phyloP scores from a whole-genome alignment of 2,329 filamentous ascomycete species.

The Onygenales sp. region DNA sequence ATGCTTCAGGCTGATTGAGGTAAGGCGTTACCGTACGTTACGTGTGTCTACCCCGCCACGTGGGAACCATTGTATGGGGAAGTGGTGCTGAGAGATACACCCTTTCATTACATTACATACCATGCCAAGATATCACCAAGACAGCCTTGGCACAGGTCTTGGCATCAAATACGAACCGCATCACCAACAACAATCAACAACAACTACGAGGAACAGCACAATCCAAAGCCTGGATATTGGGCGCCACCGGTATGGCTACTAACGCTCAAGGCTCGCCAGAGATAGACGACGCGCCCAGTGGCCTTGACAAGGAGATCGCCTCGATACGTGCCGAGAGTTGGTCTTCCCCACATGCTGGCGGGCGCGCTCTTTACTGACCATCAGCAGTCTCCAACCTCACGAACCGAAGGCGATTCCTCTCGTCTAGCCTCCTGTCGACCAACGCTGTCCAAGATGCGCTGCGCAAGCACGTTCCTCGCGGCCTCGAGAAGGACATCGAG shows the following conservation, averaged over 20 bases:
- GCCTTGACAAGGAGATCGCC: conserved; percentile 33
- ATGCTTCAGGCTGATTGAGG: no score
- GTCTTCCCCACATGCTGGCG: conserved; percentile 6
- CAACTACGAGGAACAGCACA: no score
- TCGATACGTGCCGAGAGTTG: conserved; percentile 33
- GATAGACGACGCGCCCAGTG: neutral
- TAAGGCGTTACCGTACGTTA: no score
- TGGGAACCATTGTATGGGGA: no score
- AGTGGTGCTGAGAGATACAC: no score
- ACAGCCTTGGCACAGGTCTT: neutral
- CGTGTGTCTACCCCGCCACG: no score
- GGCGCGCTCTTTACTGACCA: conserved; percentile 5
- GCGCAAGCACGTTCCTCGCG: conserved; percentile 5
- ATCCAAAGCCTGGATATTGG: neutral
- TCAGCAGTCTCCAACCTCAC: conserved; percentile 29
- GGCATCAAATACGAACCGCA: neutral
- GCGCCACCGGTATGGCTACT: neutral
- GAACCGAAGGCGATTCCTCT: conserved; percentile 28
- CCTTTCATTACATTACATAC: neutral
- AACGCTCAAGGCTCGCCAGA: neutral
- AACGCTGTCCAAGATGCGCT: conserved; percentile 25
- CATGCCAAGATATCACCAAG: neutral
- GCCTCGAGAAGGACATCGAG: conserved; percentile 19
- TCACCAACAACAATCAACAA: no score
- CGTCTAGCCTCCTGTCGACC: conserved; percentile 34